Evolutionary conservation across 1,284 basidiomycete species (phyloP).

Genomic region (Wallemia mellicola): DNA sequence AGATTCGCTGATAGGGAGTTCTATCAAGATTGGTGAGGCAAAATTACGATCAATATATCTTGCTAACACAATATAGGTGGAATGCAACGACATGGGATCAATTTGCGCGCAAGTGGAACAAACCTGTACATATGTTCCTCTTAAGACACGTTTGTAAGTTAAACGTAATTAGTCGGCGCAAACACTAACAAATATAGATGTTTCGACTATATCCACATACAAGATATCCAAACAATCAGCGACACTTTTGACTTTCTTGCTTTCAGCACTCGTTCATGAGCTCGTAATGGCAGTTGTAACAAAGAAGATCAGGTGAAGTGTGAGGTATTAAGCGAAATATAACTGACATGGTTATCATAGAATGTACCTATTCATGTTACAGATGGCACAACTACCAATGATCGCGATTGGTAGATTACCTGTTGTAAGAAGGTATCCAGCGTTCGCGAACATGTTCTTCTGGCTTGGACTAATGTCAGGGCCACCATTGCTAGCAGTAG

Average conservation of each 20-base stretch:
- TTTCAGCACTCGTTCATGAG: conserved; percentile 69
- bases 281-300: conserved; percentile 91
- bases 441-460: conserved; percentile 45
- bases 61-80: conserved; percentile 26
- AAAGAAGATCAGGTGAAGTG: conserved; percentile 48
- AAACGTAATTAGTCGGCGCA: background rate
- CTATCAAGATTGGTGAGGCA: conserved; percentile 55
- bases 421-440: conserved; percentile 41
- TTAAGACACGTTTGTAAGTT: conserved; percentile 49
- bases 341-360: too few species aligned
- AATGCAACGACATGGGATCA: conserved; percentile 90
- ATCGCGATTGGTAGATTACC: conserved; percentile 52
- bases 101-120: conserved; percentile 89
- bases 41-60: background rate
- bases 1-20: conserved; percentile 88
- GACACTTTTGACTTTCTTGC: conserved; percentile 68
- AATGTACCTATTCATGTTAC: conserved; percentile 40
- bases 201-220: conserved; percentile 48
- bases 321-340: background rate
- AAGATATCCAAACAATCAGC: conserved; percentile 43
- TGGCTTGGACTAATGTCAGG: conserved; percentile 60
- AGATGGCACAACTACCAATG: conserved; percentile 74
- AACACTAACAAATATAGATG: conserved; percentile 17
- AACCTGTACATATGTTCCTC: conserved; percentile 61
- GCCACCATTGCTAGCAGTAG: conserved; percentile 71